These are phyloP conservation scores for Ballota nigra DNA, from an alignment of 257 asterid species.

Conservation along the genomic window DNA sequence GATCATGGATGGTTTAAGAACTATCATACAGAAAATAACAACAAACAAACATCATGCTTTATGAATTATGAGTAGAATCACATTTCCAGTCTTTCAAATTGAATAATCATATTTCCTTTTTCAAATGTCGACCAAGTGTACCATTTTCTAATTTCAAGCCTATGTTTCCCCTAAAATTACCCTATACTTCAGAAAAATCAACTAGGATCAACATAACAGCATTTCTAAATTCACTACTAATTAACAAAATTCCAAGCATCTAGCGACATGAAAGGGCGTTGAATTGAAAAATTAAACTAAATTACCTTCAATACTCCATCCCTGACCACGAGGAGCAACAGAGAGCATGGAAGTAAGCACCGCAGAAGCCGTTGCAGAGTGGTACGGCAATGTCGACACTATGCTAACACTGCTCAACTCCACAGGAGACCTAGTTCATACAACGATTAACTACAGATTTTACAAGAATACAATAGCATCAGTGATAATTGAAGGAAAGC, in stretches of 20 bases:
- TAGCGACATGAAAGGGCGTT: background rate
- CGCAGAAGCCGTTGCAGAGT: conserved; percentile 85
- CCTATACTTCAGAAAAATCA: background rate
- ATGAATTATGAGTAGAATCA: background rate
- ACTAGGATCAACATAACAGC: background rate
- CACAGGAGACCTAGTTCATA: conserved; percentile 59
- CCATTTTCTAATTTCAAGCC: background rate
- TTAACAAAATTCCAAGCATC: background rate
- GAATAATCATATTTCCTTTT: background rate
- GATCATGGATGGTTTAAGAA: background rate
- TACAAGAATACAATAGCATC: background rate
- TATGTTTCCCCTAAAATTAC: background rate
- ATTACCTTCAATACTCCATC: conserved; percentile 83
- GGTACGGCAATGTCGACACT: conserved; percentile 75
- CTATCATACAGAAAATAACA: background rate
- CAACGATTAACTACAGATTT: background rate
- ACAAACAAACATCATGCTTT: background rate
- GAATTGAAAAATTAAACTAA: background rate
- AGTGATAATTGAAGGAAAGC: background rate
- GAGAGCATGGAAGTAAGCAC: conserved; percentile 88
- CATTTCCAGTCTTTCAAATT: conserved; percentile 1
- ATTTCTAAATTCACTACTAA: background rate
- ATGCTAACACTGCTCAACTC: conserved; percentile 61
- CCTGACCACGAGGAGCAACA: conserved; percentile 60
- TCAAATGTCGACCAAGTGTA: background rate